Conservation (phyloP, 768 basidiomycete species). For the Hydnomerulius pinastri region DNA sequence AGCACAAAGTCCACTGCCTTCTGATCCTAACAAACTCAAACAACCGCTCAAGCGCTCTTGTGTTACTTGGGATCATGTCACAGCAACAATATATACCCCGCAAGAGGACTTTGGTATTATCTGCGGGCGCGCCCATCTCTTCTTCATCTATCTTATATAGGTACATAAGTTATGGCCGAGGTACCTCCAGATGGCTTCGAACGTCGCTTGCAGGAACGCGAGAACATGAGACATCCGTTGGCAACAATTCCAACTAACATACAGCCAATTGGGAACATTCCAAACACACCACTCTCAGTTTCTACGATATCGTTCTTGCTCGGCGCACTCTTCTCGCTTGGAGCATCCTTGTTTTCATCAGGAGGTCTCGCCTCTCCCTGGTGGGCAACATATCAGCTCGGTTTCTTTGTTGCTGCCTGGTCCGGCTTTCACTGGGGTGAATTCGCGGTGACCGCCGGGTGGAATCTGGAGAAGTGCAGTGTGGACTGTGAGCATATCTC, state of each 20-base stretch:
- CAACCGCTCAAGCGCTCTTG: not conserved
- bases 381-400: conserved; percentile 77
- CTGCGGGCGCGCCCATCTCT: not conserved
- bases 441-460: conserved; percentile 93
- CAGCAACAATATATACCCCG: not conserved
- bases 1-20: not conserved
- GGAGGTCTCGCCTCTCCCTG: conserved; percentile 48
- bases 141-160: not conserved
- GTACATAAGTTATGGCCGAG: conserved; percentile 30
- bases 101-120: not conserved
- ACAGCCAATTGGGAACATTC: conserved; percentile 55
- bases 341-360: conserved; percentile 48
- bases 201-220: conserved; percentile 45
- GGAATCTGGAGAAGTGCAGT: conserved; percentile 90
- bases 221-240: conserved; percentile 41
- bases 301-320: conserved; percentile 84
- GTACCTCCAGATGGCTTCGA: conserved; percentile 39
- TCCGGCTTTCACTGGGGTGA: conserved; percentile 91
- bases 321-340: conserved; percentile 68
- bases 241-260: conserved; percentile 52
- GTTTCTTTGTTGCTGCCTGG: conserved; percentile 83
- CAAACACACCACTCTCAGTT: conserved; percentile 86
- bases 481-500: conserved; percentile 76
- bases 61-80: not conserved
- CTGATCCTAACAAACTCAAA: conserved; percentile 21